Conservation (phyloP, 306 rosid species). For the Heteromeles arbutifolia region DNA sequence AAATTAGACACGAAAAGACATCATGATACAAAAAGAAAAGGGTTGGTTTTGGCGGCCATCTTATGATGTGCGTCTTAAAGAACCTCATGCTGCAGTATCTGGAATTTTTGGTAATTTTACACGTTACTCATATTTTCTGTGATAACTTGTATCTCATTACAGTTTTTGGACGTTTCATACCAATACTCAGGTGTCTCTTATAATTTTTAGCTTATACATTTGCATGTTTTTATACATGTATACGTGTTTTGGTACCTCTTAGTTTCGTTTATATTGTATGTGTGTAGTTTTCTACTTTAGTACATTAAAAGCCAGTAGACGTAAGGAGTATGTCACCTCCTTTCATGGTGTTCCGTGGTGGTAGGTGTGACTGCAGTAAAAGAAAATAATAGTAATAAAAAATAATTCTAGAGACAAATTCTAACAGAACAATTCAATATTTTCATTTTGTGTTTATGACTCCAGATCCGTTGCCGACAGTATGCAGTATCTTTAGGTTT, state of each 20-base stretch:
- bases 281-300: background rate
- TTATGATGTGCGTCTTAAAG: constrained; percentile 55
- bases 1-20: constrained; percentile 21
- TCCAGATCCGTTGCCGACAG: background rate
- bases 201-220: background rate
- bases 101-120: constrained; percentile 61
- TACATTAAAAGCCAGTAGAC: background rate
- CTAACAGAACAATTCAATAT: background rate
- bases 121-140: background rate
- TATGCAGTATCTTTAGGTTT: background rate
- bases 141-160: background rate
- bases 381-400: background rate
- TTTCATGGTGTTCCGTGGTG: background rate
- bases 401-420: background rate
- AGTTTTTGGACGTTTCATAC: background rate
- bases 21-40: constrained; percentile 11
- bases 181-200: background rate
- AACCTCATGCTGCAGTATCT: constrained; percentile 76
- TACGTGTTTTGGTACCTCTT: background rate
- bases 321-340: background rate
- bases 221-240: background rate
- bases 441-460: background rate
- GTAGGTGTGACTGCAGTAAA: background rate
- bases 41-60: constrained; percentile 35
- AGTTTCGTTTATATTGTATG: background rate